Conservation (phyloP, 106 monocot genomes). For the Hemerocallis citrina region DNA sequence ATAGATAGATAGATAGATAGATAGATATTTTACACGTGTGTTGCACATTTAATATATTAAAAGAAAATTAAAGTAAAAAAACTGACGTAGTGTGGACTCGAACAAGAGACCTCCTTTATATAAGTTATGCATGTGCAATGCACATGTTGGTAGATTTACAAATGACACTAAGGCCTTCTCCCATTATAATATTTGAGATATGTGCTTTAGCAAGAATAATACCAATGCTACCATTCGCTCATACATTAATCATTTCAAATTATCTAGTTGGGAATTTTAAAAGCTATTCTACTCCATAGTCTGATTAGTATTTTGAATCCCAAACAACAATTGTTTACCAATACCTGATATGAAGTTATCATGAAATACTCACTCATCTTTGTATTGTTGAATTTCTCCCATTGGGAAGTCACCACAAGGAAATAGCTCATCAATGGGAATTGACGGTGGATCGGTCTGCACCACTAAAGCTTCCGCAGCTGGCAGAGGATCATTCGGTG, state of each 20-base stretch:
- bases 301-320: background rate
- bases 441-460: conserved; percentile 92
- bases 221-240: too few species aligned
- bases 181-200: too few species aligned
- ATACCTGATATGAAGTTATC: background rate
- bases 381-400: conserved; percentile 97
- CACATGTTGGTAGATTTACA: too few species aligned
- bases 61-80: too few species aligned
- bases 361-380: conserved; percentile 92
- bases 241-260: background rate
- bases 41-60: too few species aligned
- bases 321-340: background rate
- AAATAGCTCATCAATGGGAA: conserved; percentile 87
- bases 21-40: too few species aligned
- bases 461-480: conserved; percentile 8
- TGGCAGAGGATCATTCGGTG: conserved; percentile 61
- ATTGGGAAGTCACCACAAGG: conserved; percentile 74
- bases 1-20: too few species aligned
- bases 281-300: background rate
- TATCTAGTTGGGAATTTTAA: background rate
- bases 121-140: too few species aligned
- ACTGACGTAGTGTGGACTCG: too few species aligned
- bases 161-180: too few species aligned
- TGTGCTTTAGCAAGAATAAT: too few species aligned
- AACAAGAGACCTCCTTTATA: too few species aligned